Evolutionary conservation across 1,284 basidiomycete species (phyloP).

Genomic region (Vanrija sp.): DNA sequence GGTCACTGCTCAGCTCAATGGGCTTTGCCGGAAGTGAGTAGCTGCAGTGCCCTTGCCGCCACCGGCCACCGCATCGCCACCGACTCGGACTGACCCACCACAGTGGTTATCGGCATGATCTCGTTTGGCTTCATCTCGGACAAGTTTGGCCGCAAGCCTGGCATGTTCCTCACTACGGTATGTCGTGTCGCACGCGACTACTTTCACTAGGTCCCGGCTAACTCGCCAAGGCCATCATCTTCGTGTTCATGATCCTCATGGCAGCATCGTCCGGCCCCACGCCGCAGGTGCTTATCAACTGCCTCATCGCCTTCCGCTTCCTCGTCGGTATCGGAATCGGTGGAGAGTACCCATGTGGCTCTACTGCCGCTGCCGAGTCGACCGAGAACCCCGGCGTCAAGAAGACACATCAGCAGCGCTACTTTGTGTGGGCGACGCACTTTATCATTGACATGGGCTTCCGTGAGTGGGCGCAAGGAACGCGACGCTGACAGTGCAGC

Average conservation of each 20-base stretch:
- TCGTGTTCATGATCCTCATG: constrained; percentile 52
- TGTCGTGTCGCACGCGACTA: background rate
- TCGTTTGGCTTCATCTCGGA: constrained; percentile 66
- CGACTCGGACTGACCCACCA: background rate
- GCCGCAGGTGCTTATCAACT: constrained; percentile 61
- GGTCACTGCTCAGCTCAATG: constrained; percentile 58
- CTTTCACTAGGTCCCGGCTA: background rate
- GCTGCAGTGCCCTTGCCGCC: background rate
- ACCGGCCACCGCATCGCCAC: background rate
- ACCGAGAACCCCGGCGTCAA: constrained; percentile 68
- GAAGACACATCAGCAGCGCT: constrained; percentile 75
- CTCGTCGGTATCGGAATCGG: constrained; percentile 69
- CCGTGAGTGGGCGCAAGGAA: background rate
- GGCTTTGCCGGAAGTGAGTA: constrained; percentile 67
- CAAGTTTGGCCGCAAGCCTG: constrained; percentile 73
- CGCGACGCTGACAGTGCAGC: constrained; percentile 34
- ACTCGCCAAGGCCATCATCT: constrained; percentile 9
- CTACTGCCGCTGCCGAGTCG: constrained; percentile 68
- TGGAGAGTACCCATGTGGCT: constrained; percentile 75
- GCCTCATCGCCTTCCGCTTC: constrained; percentile 79
- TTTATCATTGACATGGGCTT: constrained; percentile 18
- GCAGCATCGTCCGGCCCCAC: constrained; percentile 47
- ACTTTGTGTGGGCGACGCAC: constrained; percentile 58
- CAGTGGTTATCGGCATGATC: constrained; percentile 14
- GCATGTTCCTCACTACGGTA: constrained; percentile 17